Conservation (phyloP, 2,329 filamentous ascomycete species). For the Aspergillus pseudonomiae region DNA sequence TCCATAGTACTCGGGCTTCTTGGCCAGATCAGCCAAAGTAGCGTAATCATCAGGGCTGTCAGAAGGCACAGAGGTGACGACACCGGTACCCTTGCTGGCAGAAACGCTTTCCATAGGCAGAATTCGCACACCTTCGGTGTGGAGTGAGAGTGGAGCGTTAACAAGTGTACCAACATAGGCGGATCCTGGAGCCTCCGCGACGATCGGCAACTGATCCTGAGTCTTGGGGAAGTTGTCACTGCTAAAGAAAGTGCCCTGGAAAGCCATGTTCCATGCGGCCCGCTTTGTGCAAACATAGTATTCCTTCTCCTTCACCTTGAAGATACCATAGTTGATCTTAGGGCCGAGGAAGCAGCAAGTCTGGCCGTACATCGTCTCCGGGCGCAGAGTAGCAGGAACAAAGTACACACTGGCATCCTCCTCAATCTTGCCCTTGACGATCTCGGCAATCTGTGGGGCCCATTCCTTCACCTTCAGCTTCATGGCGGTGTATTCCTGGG, state of each 20-base stretch:
- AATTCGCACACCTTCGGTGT: conserved; percentile 81
- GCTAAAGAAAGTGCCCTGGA: conserved; percentile 78
- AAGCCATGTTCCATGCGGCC: conserved; percentile 91
- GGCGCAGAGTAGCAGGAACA: conserved; percentile 86
- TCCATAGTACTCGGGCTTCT: conserved; percentile 95
- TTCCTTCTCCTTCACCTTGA: conserved; percentile 74
- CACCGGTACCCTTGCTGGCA: conserved; percentile 91
- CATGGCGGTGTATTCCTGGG: conserved; percentile 89
- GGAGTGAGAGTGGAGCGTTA: conserved; percentile 82
- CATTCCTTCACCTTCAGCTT: conserved; percentile 92
- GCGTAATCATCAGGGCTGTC: conserved; percentile 96
- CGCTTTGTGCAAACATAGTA: conserved; percentile 84
- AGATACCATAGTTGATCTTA: conserved; percentile 85
- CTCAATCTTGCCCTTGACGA: conserved; percentile 77
- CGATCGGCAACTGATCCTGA: conserved; percentile 74
- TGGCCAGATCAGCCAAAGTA: conserved; percentile 81
- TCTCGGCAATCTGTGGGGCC: conserved; percentile 73
- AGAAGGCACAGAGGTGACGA: conserved; percentile 93
- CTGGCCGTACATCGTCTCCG: conserved; percentile 99
- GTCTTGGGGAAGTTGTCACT: conserved; percentile 51
- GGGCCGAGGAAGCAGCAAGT: conserved; percentile 94
- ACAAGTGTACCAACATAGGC: conserved; percentile 87
- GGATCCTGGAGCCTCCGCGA: conserved; percentile 74
- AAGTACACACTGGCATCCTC: conserved; percentile 81
- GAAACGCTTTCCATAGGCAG: conserved; percentile 94